Evolutionary conservation across 1,139 yeast species (phyloP).

Genomic region (Wickerhamiella pararugosa): DNA sequence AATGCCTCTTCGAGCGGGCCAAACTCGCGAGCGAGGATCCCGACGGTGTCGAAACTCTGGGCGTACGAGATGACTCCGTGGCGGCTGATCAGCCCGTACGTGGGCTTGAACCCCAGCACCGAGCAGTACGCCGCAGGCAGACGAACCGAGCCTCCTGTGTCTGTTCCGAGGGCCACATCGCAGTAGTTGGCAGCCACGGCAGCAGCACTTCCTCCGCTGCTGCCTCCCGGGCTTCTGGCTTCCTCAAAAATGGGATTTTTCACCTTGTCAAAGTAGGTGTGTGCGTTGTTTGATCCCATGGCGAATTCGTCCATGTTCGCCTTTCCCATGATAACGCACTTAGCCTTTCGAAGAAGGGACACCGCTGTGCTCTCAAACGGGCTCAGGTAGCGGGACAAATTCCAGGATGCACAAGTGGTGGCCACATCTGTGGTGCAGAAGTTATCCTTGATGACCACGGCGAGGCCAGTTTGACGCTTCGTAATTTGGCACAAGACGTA

Average conservation of each 20-base stretch:
- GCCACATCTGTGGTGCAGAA: conserved; percentile 47
- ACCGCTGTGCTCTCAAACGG: conserved; percentile 78
- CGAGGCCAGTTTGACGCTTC: conserved; percentile 18
- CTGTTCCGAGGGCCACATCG: conserved; percentile 72
- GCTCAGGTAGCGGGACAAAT: conserved; percentile 42
- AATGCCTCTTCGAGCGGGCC: conserved; percentile 36
- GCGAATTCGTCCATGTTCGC: conserved; percentile 96
- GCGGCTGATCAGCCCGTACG: conserved; percentile 80
- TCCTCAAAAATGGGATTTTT: conserved; percentile 42
- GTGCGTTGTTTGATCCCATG: conserved; percentile 59
- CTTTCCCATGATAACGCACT: conserved; percentile 54
- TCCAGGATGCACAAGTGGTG: conserved; percentile 65
- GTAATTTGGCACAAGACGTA: conserved; percentile 11
- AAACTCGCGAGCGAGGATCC: conserved; percentile 46
- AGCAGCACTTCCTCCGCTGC: conserved; percentile 94
- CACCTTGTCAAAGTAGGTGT: conserved; percentile 47
- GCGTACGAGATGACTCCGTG: conserved; percentile 92
- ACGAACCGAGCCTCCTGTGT: conserved; percentile 93
- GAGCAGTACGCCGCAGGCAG: conserved; percentile 84
- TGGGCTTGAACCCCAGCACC: conserved; percentile 75
- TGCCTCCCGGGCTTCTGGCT: conserved; percentile 60
- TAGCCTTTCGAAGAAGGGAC: conserved; percentile 34
- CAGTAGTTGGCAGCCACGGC: conserved; percentile 52
- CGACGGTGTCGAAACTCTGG: conserved; percentile 89
- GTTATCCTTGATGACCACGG: conserved; percentile 58